phyloP scores from a whole-genome alignment of 768 basidiomycete species.

The Russula abietina region DNA sequence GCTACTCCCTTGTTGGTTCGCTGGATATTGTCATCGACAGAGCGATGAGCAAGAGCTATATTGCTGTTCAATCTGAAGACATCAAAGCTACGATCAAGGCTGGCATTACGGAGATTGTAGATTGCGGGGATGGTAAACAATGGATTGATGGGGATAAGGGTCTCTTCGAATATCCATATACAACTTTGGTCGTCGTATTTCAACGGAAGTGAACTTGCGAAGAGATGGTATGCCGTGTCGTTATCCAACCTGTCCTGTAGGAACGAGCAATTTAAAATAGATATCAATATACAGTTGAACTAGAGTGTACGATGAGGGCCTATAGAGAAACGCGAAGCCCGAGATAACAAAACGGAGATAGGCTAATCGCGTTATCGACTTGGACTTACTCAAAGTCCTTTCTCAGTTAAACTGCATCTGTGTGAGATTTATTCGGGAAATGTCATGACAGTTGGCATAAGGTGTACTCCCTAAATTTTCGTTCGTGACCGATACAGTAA shows the following conservation, averaged over 20 bases:
- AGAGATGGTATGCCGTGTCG: neutral
- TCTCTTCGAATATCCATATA: conserved; percentile 76
- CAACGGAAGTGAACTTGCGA: conserved; percentile 37
- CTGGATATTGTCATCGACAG: conserved; percentile 56
- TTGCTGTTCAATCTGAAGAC: conserved; percentile 54
- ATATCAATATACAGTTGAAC: too few species aligned
- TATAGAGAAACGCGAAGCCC: too few species aligned
- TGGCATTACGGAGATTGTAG: conserved; percentile 50
- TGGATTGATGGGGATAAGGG: conserved; percentile 76
- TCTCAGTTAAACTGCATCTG: too few species aligned
- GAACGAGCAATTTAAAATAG: too few species aligned
- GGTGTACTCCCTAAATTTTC: too few species aligned
- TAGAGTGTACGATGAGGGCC: too few species aligned
- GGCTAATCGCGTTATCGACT: too few species aligned
- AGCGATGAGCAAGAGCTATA: conserved; percentile 80
- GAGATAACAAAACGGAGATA: too few species aligned
- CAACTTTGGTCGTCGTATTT: conserved; percentile 52
- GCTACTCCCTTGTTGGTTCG: conserved; percentile 47
- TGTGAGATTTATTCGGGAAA: too few species aligned
- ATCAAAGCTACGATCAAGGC: conserved; percentile 48
- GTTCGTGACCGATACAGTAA: too few species aligned
- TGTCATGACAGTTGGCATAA: too few species aligned
- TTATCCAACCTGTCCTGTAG: neutral
- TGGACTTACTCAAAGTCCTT: too few species aligned
- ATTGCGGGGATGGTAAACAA: conserved; percentile 51